These are phyloP conservation scores for Coniferiporia weirii DNA, from an alignment of 1,284 basidiomycete species.

Conservation along the genomic window DNA sequence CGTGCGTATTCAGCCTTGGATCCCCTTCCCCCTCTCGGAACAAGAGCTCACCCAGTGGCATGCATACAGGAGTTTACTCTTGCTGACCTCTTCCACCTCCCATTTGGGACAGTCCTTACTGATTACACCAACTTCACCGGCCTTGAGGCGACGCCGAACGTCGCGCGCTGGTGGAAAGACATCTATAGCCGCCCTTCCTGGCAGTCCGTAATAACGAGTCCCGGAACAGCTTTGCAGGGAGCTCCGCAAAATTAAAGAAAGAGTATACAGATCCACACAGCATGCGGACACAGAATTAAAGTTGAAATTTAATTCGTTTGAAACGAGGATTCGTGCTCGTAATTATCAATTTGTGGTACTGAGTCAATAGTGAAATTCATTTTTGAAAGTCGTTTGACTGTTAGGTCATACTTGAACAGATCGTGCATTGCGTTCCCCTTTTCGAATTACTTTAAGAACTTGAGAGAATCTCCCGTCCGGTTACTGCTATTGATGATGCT, in stretches of 20 bases:
- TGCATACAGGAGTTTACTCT: constrained; percentile 11
- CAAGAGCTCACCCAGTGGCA: neutral
- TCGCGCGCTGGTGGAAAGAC: constrained; percentile 21
- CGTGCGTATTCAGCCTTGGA: constrained; percentile 24
- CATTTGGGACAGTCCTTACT: constrained; percentile 4
- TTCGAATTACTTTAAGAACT: constrained; percentile 79
- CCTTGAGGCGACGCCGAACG: constrained; percentile 4
- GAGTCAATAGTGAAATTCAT: too few species aligned
- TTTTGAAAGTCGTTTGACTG: too few species aligned
- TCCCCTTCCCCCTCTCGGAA: neutral
- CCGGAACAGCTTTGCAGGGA: too few species aligned
- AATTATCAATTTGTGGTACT: too few species aligned
- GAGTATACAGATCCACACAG: too few species aligned
- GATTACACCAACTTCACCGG: neutral
- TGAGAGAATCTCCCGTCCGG: constrained; percentile 62
- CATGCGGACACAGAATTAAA: too few species aligned
- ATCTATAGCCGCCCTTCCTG: constrained; percentile 11
- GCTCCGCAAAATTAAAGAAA: too few species aligned
- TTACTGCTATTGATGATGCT: too few species aligned
- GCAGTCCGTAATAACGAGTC: neutral
- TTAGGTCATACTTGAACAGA: too few species aligned
- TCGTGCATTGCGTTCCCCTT: too few species aligned
- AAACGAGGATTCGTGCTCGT: too few species aligned
- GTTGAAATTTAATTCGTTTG: too few species aligned
- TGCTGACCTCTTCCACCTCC: constrained; percentile 16